These are phyloP conservation scores for Eucalyptus curtisii DNA, from an alignment of 345 rosid species.

Conservation along the genomic window DNA sequence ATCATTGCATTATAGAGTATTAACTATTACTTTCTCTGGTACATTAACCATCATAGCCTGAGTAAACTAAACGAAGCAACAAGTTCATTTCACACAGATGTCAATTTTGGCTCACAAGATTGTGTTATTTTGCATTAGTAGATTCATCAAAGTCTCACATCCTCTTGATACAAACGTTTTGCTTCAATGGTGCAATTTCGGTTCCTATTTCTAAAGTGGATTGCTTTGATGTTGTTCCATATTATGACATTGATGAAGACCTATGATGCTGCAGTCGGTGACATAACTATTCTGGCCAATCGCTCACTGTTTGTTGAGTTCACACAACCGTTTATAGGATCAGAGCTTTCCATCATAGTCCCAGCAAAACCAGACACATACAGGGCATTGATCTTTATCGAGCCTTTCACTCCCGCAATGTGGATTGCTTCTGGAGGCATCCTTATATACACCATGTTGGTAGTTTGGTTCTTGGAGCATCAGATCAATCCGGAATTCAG, in stretches of 20 bases:
- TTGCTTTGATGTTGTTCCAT: not conserved
- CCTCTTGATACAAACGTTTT: not conserved
- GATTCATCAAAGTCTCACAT: not conserved
- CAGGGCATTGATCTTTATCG: slow-evolving; percentile 28
- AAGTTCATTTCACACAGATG: not conserved
- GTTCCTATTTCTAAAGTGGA: not conserved
- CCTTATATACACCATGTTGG: slow-evolving; percentile 26
- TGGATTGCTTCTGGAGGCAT: slow-evolving; percentile 30
- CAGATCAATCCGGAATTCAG: slow-evolving; percentile 18
- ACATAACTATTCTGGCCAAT: slow-evolving; percentile 29
- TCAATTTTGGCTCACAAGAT: not conserved
- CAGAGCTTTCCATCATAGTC: slow-evolving; percentile 45
- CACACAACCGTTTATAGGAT: slow-evolving; percentile 36
- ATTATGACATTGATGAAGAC: slow-evolving; percentile 11
- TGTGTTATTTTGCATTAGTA: not conserved
- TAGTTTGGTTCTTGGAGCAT: slow-evolving; percentile 42
- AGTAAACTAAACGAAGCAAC: not conserved
- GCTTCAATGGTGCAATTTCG: not conserved
- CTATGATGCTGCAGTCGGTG: slow-evolving; percentile 33
- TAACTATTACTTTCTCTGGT: not conserved
- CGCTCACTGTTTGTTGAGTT: slow-evolving; percentile 26
- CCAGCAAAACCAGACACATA: not conserved
- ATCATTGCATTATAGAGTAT: not conserved
- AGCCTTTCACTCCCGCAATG: slow-evolving; percentile 36
- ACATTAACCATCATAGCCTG: not conserved